Percentiles rank a stretch among this genome's conserved stretches.
These are phyloP conservation scores for Suillus luteus DNA, from an alignment of 768 basidiomycete genomes.

Conservation along the genomic window DNA sequence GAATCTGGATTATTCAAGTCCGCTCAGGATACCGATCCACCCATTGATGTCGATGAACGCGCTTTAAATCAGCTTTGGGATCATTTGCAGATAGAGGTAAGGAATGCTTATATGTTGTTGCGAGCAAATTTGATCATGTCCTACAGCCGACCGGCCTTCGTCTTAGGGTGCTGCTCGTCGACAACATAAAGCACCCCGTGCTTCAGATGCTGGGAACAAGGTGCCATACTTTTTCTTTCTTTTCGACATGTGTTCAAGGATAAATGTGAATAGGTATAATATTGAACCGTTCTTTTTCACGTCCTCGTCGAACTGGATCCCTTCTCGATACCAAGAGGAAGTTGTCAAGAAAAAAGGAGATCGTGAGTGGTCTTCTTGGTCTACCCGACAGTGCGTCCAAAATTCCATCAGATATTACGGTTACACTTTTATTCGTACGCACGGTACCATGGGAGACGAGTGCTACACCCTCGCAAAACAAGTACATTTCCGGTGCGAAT, in stretches of 20 bases:
- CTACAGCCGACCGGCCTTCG: slow-evolving; percentile 21
- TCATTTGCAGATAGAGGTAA: slow-evolving; percentile 20
- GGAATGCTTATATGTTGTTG: background rate
- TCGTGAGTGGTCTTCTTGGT: slow-evolving; percentile 24
- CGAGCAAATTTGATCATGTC: background rate
- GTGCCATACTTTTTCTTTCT: slow-evolving; percentile 34
- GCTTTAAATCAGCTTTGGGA: slow-evolving; percentile 24
- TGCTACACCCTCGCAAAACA: slow-evolving; percentile 22
- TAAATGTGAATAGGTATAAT: slow-evolving; percentile 25
- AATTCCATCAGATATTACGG: slow-evolving; percentile 44
- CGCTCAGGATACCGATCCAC: background rate
- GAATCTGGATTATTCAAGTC: slow-evolving; percentile 36
- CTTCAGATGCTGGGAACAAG: slow-evolving; percentile 53
- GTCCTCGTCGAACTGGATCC: slow-evolving; percentile 34
- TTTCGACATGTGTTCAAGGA: background rate
- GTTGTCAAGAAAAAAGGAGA: slow-evolving; percentile 28
- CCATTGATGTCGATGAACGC: slow-evolving; percentile 16
- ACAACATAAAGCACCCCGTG: slow-evolving; percentile 46
- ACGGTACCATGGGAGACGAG: slow-evolving; percentile 35
- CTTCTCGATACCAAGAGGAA: slow-evolving; percentile 34
- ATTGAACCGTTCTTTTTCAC: slow-evolving; percentile 39
- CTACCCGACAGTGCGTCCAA: background rate
- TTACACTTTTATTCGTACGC: slow-evolving; percentile 48
- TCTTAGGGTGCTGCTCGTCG: slow-evolving; percentile 40
- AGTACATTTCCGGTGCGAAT: background rate